Conservation (phyloP, 2,329 filamentous ascomycete species). For the Penicillium sp. region DNA sequence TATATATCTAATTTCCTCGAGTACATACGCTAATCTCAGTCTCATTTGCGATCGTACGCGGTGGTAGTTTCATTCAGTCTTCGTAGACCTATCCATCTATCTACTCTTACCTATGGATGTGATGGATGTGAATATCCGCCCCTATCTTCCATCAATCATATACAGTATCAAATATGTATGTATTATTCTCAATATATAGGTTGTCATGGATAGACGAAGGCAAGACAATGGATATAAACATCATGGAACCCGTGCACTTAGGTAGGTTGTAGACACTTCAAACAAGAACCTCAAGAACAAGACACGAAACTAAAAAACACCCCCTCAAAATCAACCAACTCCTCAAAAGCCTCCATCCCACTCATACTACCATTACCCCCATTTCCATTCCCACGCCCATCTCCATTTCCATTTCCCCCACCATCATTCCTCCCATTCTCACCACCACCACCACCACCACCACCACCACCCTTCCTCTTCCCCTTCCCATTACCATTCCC, state of each 20-base stretch:
- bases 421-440: neutral
- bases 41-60: conserved; percentile 22
- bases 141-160: neutral
- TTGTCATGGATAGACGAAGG: too few species aligned
- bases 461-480: too few species aligned
- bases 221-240: too few species aligned
- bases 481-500: neutral
- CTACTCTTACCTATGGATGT: too few species aligned
- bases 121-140: too few species aligned
- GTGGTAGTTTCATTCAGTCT: too few species aligned
- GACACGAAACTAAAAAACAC: neutral
- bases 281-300: too few species aligned
- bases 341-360: conserved; percentile 18
- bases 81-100: too few species aligned
- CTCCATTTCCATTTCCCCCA: neutral
- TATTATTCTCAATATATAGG: too few species aligned
- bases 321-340: conserved; percentile 21
- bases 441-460: neutral
- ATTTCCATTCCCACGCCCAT: neutral
- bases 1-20: conserved; percentile 8
- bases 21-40: conserved; percentile 9
- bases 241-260: too few species aligned
- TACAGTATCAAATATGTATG: too few species aligned
- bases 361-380: neutral
- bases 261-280: too few species aligned